phyloP scores from a whole-genome alignment of 1,284 basidiomycete species.

The Ganoderma lingzhi region DNA sequence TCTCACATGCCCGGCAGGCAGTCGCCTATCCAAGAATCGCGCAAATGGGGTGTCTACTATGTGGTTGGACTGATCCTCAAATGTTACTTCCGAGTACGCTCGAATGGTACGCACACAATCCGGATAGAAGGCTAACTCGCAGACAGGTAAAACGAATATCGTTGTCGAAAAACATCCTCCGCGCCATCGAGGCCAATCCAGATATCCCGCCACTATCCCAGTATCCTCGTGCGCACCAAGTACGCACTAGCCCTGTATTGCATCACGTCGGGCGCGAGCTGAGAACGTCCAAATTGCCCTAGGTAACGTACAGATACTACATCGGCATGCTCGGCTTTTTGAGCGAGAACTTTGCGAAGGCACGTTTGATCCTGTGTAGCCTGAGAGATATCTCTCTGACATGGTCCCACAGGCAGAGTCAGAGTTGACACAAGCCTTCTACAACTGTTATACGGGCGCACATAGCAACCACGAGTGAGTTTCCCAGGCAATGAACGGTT shows the following conservation, averaged over 20 bases:
- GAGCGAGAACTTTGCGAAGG: conserved; percentile 90
- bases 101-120: not conserved
- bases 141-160: conserved; percentile 88
- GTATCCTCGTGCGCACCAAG: conserved; percentile 90
- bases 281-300: not conserved
- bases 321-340: conserved; percentile 94
- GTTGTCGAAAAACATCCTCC: conserved; percentile 90
- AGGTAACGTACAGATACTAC: conserved; percentile 94
- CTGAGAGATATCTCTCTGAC: not conserved
- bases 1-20: conserved; percentile 26
- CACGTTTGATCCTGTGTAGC: conserved; percentile 37
- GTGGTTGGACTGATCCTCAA: conserved; percentile 93
- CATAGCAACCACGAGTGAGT: conserved; percentile 84
- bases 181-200: conserved; percentile 86
- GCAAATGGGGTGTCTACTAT: conserved; percentile 95
- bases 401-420: conserved; percentile 68
- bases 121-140: not conserved
- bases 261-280: conserved; percentile 11
- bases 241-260: conserved; percentile 45
- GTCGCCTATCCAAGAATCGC: conserved; percentile 77
- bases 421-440: conserved; percentile 84
- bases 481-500: not conserved
- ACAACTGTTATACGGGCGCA: conserved; percentile 76
- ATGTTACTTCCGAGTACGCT: conserved; percentile 89
- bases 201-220: conserved; percentile 82